phyloP scores from a whole-genome alignment of 768 basidiomycete genomes.

The Mycena crocata region DNA sequence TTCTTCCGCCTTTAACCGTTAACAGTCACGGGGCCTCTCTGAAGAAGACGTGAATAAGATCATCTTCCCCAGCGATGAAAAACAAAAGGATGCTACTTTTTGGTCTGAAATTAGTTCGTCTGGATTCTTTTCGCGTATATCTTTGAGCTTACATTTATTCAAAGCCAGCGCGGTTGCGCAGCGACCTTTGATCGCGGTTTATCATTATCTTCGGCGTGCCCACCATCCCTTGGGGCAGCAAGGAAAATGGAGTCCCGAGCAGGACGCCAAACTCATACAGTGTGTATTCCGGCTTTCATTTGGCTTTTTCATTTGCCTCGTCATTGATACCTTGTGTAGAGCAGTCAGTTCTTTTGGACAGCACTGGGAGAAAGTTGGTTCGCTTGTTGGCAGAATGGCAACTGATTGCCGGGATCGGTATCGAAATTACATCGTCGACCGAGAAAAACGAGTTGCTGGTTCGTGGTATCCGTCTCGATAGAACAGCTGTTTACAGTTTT shows the following conservation, averaged over 20 bases:
- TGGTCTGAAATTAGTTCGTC: constrained; percentile 85
- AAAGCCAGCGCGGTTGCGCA: constrained; percentile 77
- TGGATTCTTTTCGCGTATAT: neutral
- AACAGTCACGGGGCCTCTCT: constrained; percentile 61
- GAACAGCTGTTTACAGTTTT: constrained; percentile 1
- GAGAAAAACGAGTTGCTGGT: constrained; percentile 73
- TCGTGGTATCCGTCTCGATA: constrained; percentile 27
- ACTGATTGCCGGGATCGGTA: constrained; percentile 88
- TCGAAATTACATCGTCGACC: constrained; percentile 82
- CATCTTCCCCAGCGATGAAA: constrained; percentile 76
- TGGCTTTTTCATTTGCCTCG: neutral
- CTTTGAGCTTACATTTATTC: constrained; percentile 22
- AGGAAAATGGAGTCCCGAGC: constrained; percentile 75
- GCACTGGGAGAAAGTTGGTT: constrained; percentile 84
- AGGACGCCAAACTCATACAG: constrained; percentile 75
- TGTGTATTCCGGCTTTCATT: constrained; percentile 47
- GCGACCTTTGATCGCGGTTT: constrained; percentile 86
- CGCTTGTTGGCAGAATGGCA: constrained; percentile 77
- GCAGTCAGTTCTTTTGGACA: constrained; percentile 78
- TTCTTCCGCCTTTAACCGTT: constrained; percentile 10
- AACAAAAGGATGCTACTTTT: constrained; percentile 72
- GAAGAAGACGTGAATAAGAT: constrained; percentile 68
- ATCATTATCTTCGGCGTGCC: constrained; percentile 80
- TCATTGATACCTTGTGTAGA: constrained; percentile 53
- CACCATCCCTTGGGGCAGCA: constrained; percentile 77